phyloP scores from a whole-genome alignment of 805 yeast species.

The Cyberlindnera amylophila region DNA sequence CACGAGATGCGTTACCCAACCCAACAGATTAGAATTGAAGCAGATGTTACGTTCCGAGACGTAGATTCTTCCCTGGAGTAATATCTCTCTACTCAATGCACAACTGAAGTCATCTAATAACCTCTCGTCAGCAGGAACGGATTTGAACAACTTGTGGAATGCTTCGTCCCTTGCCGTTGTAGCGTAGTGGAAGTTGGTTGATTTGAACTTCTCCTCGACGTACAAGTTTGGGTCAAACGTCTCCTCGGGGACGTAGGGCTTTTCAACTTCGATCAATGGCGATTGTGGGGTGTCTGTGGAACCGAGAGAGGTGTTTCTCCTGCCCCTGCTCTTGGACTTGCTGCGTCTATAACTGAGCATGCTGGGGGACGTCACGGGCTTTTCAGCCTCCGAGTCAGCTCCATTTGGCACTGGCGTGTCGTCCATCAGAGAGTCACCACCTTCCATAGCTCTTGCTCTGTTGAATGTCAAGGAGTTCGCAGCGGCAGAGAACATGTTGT shows the following conservation, averaged over 20 bases:
- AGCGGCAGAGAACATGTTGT: constrained; percentile 20
- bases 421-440: constrained; percentile 1
- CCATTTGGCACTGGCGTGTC: background rate
- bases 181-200: constrained; percentile 62
- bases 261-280: constrained; percentile 17
- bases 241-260: constrained; percentile 5
- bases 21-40: constrained; percentile 81
- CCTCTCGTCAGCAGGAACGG: constrained; percentile 64
- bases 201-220: constrained; percentile 53
- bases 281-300: constrained; percentile 20
- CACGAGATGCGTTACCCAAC: constrained; percentile 83
- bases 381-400: background rate
- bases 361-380: constrained; percentile 19
- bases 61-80: constrained; percentile 84
- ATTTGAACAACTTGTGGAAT: constrained; percentile 71
- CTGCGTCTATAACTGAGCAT: constrained; percentile 26
- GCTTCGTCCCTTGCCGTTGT: constrained; percentile 61
- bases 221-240: constrained; percentile 39
- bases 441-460: constrained; percentile 1
- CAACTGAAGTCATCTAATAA: constrained; percentile 86
- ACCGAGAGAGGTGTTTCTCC: constrained; percentile 18
- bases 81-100: constrained; percentile 81
- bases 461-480: constrained; percentile 12
- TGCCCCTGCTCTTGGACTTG: constrained; percentile 9
- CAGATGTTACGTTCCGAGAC: constrained; percentile 75